Base-by-base conservation (phyloP, 2,329 filamentous ascomycete genomes). In the Epichloe amarillans region DNA sequence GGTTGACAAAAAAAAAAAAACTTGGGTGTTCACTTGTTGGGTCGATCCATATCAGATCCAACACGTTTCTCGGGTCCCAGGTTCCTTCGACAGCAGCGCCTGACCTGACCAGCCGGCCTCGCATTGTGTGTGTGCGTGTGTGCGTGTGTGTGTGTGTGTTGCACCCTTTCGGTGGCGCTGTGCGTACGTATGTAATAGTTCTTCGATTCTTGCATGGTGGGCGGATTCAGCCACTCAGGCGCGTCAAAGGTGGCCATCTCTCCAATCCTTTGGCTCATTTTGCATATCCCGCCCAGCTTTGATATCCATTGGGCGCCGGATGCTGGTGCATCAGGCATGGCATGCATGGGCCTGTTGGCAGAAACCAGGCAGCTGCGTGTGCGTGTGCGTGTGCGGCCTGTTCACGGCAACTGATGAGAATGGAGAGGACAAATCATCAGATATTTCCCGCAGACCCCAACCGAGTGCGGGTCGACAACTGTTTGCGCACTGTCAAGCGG, bases 231-330 rank as follows among this genome's bases (percentile, higher is more conserved):
- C 53, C 56, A 57, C 49, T 57, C 51, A 52, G 51, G 40, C 47
- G 44, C 46, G 51, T 54, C 54, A 52, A 52, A 52, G 44, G 52
- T 50, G 56, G 45, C 52, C 58, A 61, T 64, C 60, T 52, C 52
- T 51, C 53, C 55, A 54, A 47, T 38, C 52, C 56, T 50, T 42
- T 48, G 49, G 39, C 39, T 41, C 39, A 41, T 47, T 51, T 58
- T 46, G 56, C 59, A 62, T 54, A 54, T 61, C 52, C 8, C 8
- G 26, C 26, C 26, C 26, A 26, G 23, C 23, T 57, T 39, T 39
- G 12, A 5, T 38, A 14, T 21, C 35, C 40, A 60, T 61, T 61
- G 61, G 56, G 33, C 33, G 17, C n/a, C 7, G 47, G 46, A 19
- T 23, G 45, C 12, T 17, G n/a, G 37, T 35, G 23, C 44, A 51